Evolutionary conservation across 306 rosid species (phyloP).

Genomic region (Oxytropis ochrocephala): DNA sequence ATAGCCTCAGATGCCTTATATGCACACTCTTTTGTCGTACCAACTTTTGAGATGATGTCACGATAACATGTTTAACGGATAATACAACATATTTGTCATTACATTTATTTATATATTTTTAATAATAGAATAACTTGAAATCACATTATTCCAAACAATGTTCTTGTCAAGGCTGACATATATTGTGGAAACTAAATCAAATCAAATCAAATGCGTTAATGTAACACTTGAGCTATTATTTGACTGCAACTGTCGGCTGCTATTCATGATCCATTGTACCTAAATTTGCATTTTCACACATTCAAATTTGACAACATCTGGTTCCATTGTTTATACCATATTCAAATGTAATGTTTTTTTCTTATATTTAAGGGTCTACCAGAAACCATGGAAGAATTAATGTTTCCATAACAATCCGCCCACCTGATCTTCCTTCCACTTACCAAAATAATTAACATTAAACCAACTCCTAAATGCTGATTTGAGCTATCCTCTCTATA

Average conservation of each 20-base stretch:
- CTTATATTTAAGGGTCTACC: not conserved
- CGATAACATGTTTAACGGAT: too few species aligned
- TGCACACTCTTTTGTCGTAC: too few species aligned
- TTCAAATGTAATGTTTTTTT: too few species aligned
- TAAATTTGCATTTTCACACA: conserved; percentile 11
- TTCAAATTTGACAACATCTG: conserved; percentile 21
- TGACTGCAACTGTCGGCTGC: conserved; percentile 12
- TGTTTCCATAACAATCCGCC: not conserved
- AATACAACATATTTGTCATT: too few species aligned
- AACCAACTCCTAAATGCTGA: conserved; percentile 2
- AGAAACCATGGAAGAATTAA: not conserved
- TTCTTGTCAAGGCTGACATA: not conserved
- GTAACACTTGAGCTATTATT: conserved; percentile 7
- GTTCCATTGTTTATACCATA: conserved; percentile 3
- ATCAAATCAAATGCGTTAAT: not conserved
- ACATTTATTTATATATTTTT: too few species aligned
- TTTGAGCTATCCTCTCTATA: not conserved
- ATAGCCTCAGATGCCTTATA: too few species aligned
- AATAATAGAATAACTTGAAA: not conserved
- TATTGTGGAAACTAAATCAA: conserved; percentile 10
- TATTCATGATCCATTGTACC: conserved; percentile 17
- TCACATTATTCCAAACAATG: not conserved
- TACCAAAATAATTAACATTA: not conserved
- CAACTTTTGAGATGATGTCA: too few species aligned
- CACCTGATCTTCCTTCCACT: not conserved